Conservation (phyloP, 192 early-diverging fungal species). For the Mortierella alpina region DNA sequence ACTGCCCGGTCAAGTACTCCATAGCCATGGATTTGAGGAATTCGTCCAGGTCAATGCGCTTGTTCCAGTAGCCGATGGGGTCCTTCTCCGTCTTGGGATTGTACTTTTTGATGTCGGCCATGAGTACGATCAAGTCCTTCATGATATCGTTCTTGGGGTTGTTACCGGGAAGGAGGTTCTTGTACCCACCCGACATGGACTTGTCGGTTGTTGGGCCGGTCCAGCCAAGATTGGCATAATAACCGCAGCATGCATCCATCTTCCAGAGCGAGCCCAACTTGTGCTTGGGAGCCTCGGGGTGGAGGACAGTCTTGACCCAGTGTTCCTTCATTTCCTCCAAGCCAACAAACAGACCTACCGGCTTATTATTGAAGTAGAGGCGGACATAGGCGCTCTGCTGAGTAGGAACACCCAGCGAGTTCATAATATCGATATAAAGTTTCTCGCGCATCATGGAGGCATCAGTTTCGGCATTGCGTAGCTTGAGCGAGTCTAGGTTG, state of each 20-base stretch:
- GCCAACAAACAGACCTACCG: conserved; percentile 54
- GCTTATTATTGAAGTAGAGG: conserved; percentile 45
- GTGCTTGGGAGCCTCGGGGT: conserved; percentile 38
- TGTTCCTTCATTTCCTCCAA: conserved; percentile 54
- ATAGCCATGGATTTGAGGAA: conserved; percentile 51
- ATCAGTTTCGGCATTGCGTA: conserved; percentile 52
- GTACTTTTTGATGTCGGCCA: conserved; percentile 45
- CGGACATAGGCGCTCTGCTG: conserved; percentile 50
- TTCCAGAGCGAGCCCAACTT: conserved; percentile 43
- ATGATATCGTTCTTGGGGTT: conserved; percentile 38
- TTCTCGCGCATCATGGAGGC: conserved; percentile 60
- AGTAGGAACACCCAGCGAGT: conserved; percentile 51
- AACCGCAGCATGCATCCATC: conserved; percentile 29
- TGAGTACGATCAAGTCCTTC: conserved; percentile 43
- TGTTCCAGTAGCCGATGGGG: conserved; percentile 34
- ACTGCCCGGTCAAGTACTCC: conserved; percentile 52
- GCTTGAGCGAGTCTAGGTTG: conserved; percentile 48
- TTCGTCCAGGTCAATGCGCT: conserved; percentile 34
- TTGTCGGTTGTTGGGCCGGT: conserved; percentile 30
- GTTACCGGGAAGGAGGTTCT: conserved; percentile 28
- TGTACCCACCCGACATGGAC: conserved; percentile 40
- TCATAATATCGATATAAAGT: conserved; percentile 55
- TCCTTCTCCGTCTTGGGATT: conserved; percentile 13
- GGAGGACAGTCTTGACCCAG: conserved; percentile 32
- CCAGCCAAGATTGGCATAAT: conserved; percentile 46